Evolutionary conservation across 768 basidiomycete species (phyloP), one percentile per base, ranked within the genome.

Genomic region (Lactifluus volemus): DNA sequence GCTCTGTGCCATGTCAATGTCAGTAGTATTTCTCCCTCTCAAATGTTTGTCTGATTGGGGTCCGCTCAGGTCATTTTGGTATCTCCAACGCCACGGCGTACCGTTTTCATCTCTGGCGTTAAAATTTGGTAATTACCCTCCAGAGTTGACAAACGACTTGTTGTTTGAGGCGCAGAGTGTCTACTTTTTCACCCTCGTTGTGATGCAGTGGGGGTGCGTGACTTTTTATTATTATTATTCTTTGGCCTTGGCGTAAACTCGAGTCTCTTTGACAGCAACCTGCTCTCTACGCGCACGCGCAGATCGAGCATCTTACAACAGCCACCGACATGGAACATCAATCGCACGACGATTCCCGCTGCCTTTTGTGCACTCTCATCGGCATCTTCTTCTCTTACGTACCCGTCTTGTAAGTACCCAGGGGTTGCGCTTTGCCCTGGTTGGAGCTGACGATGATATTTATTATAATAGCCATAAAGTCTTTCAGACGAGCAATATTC

Each of bases 261-360:
- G 25, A 25, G 2, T 25, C 15, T 45, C 36, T 32, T 38, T 19
- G 30, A 19, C 51, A 65, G 65, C 41, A 84, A 82, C 64, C 73
- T 85, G 8, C 74, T 85, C 19, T 73, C 82, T 0, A 80, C 81
- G 0, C 79, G 84, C 21, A 80, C 81, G 9, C 77, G 84, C 25
- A 75, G 75, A 15, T 75, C 82, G 19, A 79, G 79, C 25, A 75
- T 84, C 41, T 75, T 85, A 71, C 79, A 82, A 63, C 79, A 81
- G 42, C 79, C 79, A 42, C 83, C 84, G 1, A 58, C 72, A 11
- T 65, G 72, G n/a, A 81, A 82, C 60, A 63, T 73, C 32, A 78
- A 75, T 67, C 68, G 34, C 41, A 34, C 49, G 2, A 21, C 79
- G 52, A 71, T 81, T 49, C 78, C 78, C 0, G 78, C 82, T 0